phyloP scores from a whole-genome alignment of 108 stramenopile genomes.

The Discostella stelligeroides region DNA sequence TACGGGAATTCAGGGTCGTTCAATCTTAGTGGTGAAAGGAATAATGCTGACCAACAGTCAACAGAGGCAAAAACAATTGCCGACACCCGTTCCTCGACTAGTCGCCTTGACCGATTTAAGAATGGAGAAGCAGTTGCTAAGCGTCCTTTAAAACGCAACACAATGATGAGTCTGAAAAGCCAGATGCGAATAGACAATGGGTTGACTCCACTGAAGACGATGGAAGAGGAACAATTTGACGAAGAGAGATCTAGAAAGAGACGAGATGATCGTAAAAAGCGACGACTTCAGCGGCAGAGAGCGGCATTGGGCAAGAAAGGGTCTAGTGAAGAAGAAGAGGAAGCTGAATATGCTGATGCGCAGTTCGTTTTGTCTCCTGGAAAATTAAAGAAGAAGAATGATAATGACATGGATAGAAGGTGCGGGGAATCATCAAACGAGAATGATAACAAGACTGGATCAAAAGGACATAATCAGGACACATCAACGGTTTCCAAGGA shows the following conservation, averaged over 20 bases:
- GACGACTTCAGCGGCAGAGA: slow-evolving; percentile 20
- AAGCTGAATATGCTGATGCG: neutral
- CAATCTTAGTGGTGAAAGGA: neutral
- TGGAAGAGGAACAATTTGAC: slow-evolving; percentile 52
- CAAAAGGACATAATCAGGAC: no score
- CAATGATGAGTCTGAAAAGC: slow-evolving; percentile 49
- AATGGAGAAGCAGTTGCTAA: slow-evolving; percentile 36
- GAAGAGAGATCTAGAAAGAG: slow-evolving; percentile 37
- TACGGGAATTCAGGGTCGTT: slow-evolving; percentile 19
- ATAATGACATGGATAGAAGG: neutral
- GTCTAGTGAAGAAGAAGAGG: slow-evolving; percentile 12
- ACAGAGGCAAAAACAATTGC: neutral
- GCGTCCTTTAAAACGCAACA: slow-evolving; percentile 7
- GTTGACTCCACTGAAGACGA: slow-evolving; percentile 34
- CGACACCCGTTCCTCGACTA: slow-evolving; percentile 10
- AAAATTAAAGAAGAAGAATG: slow-evolving; percentile 14
- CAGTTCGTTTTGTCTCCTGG: neutral
- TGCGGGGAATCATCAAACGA: slow-evolving; percentile 12
- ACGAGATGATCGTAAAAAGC: slow-evolving; percentile 32
- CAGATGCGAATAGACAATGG: slow-evolving; percentile 37
- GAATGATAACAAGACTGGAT: no score
- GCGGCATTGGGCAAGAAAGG: slow-evolving; percentile 15
- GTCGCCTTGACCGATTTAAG: slow-evolving; percentile 46
- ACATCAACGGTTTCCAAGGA: neutral
- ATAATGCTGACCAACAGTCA: neutral